Evolutionary conservation across 768 basidiomycete genomes (phyloP), one percentile per base, ranked within the genome.

Genomic region (Rubroboletus pulcherrimus): DNA sequence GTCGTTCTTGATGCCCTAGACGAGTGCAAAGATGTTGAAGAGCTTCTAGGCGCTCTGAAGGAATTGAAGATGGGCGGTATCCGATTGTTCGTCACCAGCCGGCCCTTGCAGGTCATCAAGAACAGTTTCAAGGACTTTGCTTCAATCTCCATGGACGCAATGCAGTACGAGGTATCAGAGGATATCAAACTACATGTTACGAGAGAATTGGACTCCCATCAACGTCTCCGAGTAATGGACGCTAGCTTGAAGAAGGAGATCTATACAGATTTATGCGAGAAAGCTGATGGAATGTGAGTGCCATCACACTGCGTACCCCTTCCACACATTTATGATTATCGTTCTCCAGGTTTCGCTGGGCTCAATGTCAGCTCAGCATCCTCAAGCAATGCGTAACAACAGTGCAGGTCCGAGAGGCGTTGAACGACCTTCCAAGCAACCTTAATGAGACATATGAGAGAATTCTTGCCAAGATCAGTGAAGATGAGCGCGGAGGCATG

Each of bases 1-100:
- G 4, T 57, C 2, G 39, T 65, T 5, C 19, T 65, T 3, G 64
- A 65, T 3, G 63, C 55, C 1, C 31, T 64, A 1, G 63, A 64
- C 11, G 63, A 64, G 34, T 64, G 63, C 34, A 24, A n/a, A 21
- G 43, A 57, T 1, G 0, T 60, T 0, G 41, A 50, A 7, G 31
- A 24, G 0, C 39, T 60, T 9, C 41, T 64, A 0, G 4, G 30
- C 3, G 52, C 29, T 4, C 10, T 63, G 0, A 9, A 0, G 0
- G 37, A 56, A 21, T 5, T 54, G 51, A 17, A 11, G 2, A 40
- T 43, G 11, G 45, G 47, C 0, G 38, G 33, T 8, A 4, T 59
- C 11, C 58, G 51, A 7, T 30, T 63, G 3, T 53, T 64, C 6
- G 21, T 58, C 1, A 61, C 49, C 26, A 64, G 62, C n/a, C 44